Evolutionary conservation across 768 basidiomycete genomes (phyloP), one percentile per base, ranked within the genome.

Genomic region (Russula earlei): DNA sequence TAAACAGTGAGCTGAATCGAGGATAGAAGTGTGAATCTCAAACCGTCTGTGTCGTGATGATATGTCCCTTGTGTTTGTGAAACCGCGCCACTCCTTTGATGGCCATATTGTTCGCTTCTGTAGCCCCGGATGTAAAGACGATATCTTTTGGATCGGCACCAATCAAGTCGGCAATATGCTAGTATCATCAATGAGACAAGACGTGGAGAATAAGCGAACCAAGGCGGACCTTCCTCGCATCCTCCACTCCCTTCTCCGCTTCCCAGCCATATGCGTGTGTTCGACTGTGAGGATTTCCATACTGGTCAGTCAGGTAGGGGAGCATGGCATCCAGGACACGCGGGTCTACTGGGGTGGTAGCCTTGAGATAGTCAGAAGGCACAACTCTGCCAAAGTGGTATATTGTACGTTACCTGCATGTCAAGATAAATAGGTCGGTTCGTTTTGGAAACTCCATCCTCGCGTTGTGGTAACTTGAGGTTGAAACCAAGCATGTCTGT

Each of bases 191-290:
- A 34, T 63, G 42, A 54, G 43, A 29, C 25, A 25, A 38, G 22
- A 24, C 8, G n/a, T n/a, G 31, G 31, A n/a, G 19, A 40, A 24
- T 15, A 27, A 40, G 31, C 6, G 29, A 31, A 11, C n/a, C 9
- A 22, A 20, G 6, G 67, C 66, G 20, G 49, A 84, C 92, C 78
- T 89, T 84, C 52, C 96, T 81, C 3, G 92, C 94, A 59, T 85
- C 83, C 67, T 98, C 96, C 7, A 96, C 90, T 0, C 87, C 96
- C 65, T 85, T 78, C 66, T 99, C 96, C 6, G 95, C 91, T 72
- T 99, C 96, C 96, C 96, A 99, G 4, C 96, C 96, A 69, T 98
- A 99, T 0, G 96, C 92, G 71, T 99, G 96, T 27, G 96, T 98
- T 54, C 96, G 83, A 68, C 91, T 94, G 68, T 98, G 96, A 9